phyloP scores from a whole-genome alignment of 2,329 filamentous ascomycete species.

The Acrocalymma vagum region DNA sequence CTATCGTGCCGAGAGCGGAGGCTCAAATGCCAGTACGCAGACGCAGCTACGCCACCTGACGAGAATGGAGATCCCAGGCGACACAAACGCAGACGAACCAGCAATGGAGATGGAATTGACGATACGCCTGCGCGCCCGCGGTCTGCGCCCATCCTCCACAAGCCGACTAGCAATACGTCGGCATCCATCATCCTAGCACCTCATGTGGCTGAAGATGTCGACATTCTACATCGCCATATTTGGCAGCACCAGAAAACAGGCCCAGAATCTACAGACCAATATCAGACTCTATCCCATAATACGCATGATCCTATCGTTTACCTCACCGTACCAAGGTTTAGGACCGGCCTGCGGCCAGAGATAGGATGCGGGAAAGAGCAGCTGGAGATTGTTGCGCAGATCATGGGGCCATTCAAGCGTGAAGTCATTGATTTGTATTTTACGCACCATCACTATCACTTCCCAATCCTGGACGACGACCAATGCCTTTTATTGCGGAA shows the following conservation, averaged over 20 bases:
- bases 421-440: constrained; percentile 58
- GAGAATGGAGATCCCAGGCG: constrained; percentile 30
- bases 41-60: constrained; percentile 30
- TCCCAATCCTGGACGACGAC: constrained; percentile 51
- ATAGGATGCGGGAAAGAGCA: constrained; percentile 48
- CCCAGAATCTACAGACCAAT: constrained; percentile 47
- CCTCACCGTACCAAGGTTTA: constrained; percentile 58
- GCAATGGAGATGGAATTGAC: constrained; percentile 26
- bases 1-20: constrained; percentile 49
- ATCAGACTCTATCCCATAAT: constrained; percentile 60
- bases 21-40: constrained; percentile 47
- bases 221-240: constrained; percentile 51
- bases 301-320: constrained; percentile 51
- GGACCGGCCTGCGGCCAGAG: constrained; percentile 53
- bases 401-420: constrained; percentile 47
- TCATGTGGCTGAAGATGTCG: constrained; percentile 51
- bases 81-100: constrained; percentile 37
- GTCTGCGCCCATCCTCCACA: constrained; percentile 38
- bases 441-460: constrained; percentile 43
- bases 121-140: constrained; percentile 27
- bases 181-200: constrained; percentile 51
- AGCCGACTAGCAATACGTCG: constrained; percentile 39
- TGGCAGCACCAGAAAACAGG: constrained; percentile 36
- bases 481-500: constrained; percentile 43
- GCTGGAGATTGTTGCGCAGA: constrained; percentile 51